Evolutionary conservation across 1,139 yeast species (phyloP), one percentile per base, ranked within the genome.

Genomic region (Candida labiduridarum): DNA sequence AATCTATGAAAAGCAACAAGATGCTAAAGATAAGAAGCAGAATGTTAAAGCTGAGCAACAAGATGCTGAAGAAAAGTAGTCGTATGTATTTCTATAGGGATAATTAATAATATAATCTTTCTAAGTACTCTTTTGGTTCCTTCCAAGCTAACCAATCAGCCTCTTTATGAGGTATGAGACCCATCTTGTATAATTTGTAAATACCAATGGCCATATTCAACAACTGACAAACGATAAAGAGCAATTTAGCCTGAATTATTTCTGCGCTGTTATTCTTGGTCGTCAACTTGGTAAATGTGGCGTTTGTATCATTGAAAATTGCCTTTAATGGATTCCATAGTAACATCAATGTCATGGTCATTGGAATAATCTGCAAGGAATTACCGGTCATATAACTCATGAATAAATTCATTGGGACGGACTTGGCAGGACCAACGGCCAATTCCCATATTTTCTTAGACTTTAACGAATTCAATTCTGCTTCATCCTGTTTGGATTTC

Each of bases 71-170:
- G 29, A 25, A 25, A 25, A 25, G 9, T 25, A 25, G 9, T 2
- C 2, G 29, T 29, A 44, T 46, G 15, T 41, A 18, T 42, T 14
- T 46, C 29, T 36, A 47, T 44, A 41, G 14, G 40, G 30, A 12
- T 6, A 19, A 14, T 27, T 44, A 49, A 42, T 38, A 33, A n/a
- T 46, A 48, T 36, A 55, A 39, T 7, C 52, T 57, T 49, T 76
- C 77, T 9, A 49, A 51, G n/a, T 79, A 65, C n/a, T 73, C 70
- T 2, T 64, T 60, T 31, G 62, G 61, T 29, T 53, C 58, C 62
- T 89, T 95, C 91, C 96, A 92, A 2, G 92, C 85, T 31, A 94
- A 72, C 98, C 98, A 94, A 62, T 94, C 99, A 54, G 96, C 87
- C 46, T 80, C 80, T 39, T 84, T 85, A 59, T 87, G 89, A 22